These are phyloP conservation scores for Malassezia japonica DNA, from an alignment of 1,284 basidiomycete genomes.

Conservation along the genomic window DNA sequence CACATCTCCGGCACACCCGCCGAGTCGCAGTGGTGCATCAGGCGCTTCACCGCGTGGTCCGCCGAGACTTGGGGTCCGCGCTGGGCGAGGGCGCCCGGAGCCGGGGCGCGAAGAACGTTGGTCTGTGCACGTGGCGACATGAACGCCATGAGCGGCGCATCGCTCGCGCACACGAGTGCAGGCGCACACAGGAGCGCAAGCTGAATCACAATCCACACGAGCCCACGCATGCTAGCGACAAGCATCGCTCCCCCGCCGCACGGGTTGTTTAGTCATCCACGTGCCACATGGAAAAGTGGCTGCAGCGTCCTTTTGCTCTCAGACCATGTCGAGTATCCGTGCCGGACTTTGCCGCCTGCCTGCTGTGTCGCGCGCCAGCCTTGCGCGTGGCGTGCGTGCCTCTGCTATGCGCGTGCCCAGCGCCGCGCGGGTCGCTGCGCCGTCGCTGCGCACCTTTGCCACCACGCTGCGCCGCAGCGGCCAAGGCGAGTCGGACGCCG, in stretches of 20 bases:
- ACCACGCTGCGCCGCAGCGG: conserved; percentile 12
- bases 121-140: conserved; percentile 1
- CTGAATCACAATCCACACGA: neutral
- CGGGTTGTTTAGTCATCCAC: no score
- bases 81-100: neutral
- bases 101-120: conserved; percentile 5
- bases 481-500: conserved; percentile 58
- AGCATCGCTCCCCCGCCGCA: neutral
- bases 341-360: neutral
- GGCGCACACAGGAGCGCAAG: conserved; percentile 5
- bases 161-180: neutral
- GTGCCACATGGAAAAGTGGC: no score
- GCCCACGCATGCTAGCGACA: conserved; percentile 4
- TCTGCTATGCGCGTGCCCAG: neutral
- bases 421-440: neutral
- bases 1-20: conserved; percentile 10
- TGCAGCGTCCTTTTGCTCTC: no score
- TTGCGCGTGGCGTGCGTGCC: no score
- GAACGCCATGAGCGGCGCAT: conserved; percentile 11
- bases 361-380: neutral
- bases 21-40: conserved; percentile 3
- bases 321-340: conserved; percentile 10
- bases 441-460: conserved; percentile 9
- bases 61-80: conserved; percentile 5
- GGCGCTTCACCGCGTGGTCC: conserved; percentile 1